These are phyloP conservation scores for Thalassiosira exigua DNA, from an alignment of 352 stramenopile genomes.

Conservation along the genomic window DNA sequence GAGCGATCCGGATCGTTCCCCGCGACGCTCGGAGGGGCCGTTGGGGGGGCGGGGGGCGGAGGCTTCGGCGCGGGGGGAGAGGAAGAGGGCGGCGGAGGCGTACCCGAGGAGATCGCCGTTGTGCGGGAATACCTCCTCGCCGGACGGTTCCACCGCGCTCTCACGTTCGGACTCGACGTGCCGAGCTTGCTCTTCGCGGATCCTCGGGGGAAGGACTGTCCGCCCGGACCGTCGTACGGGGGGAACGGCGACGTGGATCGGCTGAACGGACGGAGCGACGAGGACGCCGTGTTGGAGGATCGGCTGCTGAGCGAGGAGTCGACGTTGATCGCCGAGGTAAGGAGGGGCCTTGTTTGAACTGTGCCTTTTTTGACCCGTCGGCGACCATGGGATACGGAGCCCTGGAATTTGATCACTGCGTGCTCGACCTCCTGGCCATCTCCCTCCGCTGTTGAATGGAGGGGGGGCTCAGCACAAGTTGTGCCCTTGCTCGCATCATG, in stretches of 20 bases:
- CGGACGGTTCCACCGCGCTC: slow-evolving; percentile 74
- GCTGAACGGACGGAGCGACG: slow-evolving; percentile 47
- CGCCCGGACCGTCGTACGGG: slow-evolving; percentile 50
- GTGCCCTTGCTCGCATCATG: too few relatives aligned
- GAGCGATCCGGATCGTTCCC: background rate
- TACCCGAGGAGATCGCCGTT: slow-evolving; percentile 83
- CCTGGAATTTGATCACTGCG: too few relatives aligned
- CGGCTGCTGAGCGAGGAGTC: slow-evolving; percentile 68
- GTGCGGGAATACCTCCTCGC: slow-evolving; percentile 78
- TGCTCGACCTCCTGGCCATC: too few relatives aligned
- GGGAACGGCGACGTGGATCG: slow-evolving; percentile 46
- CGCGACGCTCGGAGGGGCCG: too few relatives aligned
- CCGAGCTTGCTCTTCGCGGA: slow-evolving; percentile 82
- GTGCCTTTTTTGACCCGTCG: too few relatives aligned
- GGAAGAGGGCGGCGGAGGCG: slow-evolving; percentile 47
- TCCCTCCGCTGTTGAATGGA: too few relatives aligned
- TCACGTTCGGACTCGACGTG: slow-evolving; percentile 85
- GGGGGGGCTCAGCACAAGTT: too few relatives aligned
- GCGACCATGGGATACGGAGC: too few relatives aligned
- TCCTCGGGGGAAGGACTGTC: slow-evolving; percentile 73
- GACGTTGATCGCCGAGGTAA: slow-evolving; percentile 66
- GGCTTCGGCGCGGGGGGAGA: too few relatives aligned
- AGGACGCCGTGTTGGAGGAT: slow-evolving; percentile 71
- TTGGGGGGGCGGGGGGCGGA: slow-evolving; percentile 39
- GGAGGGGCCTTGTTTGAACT: too few relatives aligned